Base-by-base conservation (phyloP, 441 rosid species). In the Omphalea diandra region DNA sequence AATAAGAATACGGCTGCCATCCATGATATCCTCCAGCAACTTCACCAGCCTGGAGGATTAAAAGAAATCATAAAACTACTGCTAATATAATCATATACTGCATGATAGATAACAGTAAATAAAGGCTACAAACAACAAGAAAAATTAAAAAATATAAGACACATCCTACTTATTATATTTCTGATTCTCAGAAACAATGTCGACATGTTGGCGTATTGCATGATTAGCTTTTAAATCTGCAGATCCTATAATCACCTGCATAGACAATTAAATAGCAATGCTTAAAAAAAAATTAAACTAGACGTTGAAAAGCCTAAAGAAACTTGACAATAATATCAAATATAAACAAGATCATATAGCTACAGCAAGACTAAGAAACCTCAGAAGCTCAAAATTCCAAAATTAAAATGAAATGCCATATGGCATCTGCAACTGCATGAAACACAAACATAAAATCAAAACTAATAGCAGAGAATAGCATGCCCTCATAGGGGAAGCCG, bases 1-100 rank as follows among this genome's bases (percentile, higher is more conserved):
- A 65, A 94, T 90, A 67, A 94, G 83, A 73, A 94, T 90, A 38
- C 97, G 87, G 80, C 97, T 90, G 33, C 98, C 98, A 82, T 94
- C 98, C 98, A 94, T 92, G 74, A 94, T 94, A 78, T 94, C 98
- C 79, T 92, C 98, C 43, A 94, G 90, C 83, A 94, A 81, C 79
- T 90, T 90, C 77, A 90, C 97, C 86, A 94, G 77, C 79, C 98
- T 94, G 79, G 52, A 59, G 75, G 29, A 71, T 36, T 22, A 24
- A 67, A 54, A 59, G 55, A 29, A 67, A 50, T 49, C 36, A 59
- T 31, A 65, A 66, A 33, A 49, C 46, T 35, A 58, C 52, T 32
- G 72, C 72, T 44, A 24, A 15, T 20, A 53, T 17, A 55, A 64
- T 20, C 1, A 35, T 3, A 46, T 53, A 32, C 33, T 17, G 65